Conservation (phyloP, 2,329 filamentous ascomycete species). For the Curvularia verruculosa region DNA sequence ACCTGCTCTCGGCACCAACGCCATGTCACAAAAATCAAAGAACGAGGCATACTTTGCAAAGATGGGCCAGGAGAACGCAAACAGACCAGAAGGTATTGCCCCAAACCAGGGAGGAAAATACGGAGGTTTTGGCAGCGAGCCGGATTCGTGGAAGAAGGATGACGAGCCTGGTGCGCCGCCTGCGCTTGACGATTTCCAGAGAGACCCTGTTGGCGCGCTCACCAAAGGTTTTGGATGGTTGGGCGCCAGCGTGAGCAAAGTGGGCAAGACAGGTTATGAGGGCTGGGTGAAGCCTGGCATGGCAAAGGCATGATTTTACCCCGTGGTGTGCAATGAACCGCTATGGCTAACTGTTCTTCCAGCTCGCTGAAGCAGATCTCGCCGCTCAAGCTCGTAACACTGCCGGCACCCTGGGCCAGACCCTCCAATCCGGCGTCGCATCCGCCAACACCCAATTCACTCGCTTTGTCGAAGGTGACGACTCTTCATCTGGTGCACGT, state of each 20-base stretch:
- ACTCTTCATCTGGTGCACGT: slow-evolving; percentile 9
- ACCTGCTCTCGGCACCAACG: slow-evolving; percentile 48
- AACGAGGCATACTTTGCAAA: slow-evolving; percentile 91
- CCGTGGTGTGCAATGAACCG: background rate
- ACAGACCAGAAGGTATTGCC: slow-evolving; percentile 73
- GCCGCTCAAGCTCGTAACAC: slow-evolving; percentile 65
- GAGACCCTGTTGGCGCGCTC: slow-evolving; percentile 85
- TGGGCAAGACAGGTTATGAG: slow-evolving; percentile 89
- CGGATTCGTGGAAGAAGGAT: slow-evolving; percentile 58
- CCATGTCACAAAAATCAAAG: slow-evolving; percentile 59
- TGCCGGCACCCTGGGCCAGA: slow-evolving; percentile 62
- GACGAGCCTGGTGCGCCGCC: slow-evolving; percentile 60
- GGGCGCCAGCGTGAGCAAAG: slow-evolving; percentile 82
- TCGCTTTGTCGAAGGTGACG: slow-evolving; percentile 82
- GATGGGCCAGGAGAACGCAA: slow-evolving; percentile 82
- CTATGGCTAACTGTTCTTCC: slow-evolving; percentile 22
- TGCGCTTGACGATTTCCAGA: slow-evolving; percentile 85
- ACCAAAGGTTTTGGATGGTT: slow-evolving; percentile 97
- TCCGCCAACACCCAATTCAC: slow-evolving; percentile 80
- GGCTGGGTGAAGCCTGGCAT: slow-evolving; percentile 92
- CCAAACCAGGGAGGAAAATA: slow-evolving; percentile 95
- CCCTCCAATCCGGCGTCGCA: slow-evolving; percentile 69
- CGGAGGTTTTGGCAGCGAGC: slow-evolving; percentile 83
- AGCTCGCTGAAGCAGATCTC: slow-evolving; percentile 74
- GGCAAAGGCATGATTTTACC: slow-evolving; percentile 69